A percentile compares a stretch with the other conserved stretches of the same genome.
phyloP scores from a whole-genome alignment of 2,329 filamentous ascomycete genomes.

The Xylariales sp. region DNA sequence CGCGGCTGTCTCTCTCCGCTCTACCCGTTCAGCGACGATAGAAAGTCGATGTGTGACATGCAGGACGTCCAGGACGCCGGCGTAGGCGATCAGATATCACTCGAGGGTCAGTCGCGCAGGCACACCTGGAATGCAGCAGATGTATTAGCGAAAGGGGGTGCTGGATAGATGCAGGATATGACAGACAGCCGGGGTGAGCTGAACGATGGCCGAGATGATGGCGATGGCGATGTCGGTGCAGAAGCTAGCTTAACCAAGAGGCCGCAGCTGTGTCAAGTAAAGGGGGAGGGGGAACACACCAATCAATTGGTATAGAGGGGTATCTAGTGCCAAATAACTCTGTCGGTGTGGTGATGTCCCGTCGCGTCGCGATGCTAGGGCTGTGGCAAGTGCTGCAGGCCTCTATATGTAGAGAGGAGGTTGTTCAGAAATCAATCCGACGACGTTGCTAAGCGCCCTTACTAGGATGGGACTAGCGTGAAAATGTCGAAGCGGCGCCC shows the following conservation, averaged over 20 bases:
- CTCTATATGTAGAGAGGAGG: constrained; percentile 37
- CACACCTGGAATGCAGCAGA: constrained; percentile 18
- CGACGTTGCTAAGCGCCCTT: constrained; percentile 39
- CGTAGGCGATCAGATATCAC: constrained; percentile 27
- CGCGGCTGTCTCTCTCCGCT: constrained; percentile 17
- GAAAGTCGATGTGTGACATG: constrained; percentile 24
- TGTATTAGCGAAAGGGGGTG: constrained; percentile 19
- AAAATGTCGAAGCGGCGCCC: constrained; percentile 7
- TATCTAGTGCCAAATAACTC: not conserved
- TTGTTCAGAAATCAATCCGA: constrained; percentile 42
- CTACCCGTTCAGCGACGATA: constrained; percentile 26
- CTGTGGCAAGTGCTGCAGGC: constrained; percentile 30
- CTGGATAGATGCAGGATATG: constrained; percentile 14
- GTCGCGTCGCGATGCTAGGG: constrained; percentile 36
- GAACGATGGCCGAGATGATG: constrained; percentile 1
- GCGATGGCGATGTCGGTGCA: constrained; percentile 6
- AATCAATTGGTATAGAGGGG: constrained; percentile 9
- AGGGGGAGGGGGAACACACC: constrained; percentile 9
- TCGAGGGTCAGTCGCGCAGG: constrained; percentile 20
- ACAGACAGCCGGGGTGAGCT: not conserved
- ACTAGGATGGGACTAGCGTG: constrained; percentile 37
- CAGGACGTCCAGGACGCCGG: constrained; percentile 22
- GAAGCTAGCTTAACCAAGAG: constrained; percentile 15
- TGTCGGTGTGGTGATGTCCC: constrained; percentile 26
- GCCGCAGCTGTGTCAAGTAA: constrained; percentile 2